phyloP scores from a whole-genome alignment of 2,329 filamentous ascomycete species.

The Xylariaceae sp. region DNA sequence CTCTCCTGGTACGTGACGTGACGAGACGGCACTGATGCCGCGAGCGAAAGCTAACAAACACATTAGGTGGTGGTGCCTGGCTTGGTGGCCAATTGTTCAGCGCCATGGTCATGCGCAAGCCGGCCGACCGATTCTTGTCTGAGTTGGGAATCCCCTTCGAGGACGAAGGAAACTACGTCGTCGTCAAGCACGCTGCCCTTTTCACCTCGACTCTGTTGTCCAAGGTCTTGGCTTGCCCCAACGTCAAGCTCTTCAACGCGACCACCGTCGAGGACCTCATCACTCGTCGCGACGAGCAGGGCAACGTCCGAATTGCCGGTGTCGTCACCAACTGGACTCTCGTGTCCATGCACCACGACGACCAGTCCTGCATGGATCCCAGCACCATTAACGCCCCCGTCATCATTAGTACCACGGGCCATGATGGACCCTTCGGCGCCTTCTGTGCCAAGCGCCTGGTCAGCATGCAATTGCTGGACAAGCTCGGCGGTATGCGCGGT shows the following conservation, averaged over 20 bases:
- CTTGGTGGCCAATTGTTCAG: constrained; percentile 91
- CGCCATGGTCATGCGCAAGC: constrained; percentile 93
- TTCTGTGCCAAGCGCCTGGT: constrained; percentile 89
- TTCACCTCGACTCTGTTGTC: constrained; percentile 86
- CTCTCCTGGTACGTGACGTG: constrained; percentile 51
- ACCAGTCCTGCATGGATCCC: constrained; percentile 94
- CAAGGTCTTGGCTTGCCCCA: constrained; percentile 77
- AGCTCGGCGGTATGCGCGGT: constrained; percentile 86
- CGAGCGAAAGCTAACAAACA: constrained; percentile 1
- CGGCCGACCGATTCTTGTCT: constrained; percentile 75
- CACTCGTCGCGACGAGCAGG: constrained; percentile 58
- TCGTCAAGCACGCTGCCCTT: constrained; percentile 88
- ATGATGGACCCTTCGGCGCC: constrained; percentile 85
- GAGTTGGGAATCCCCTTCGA: constrained; percentile 82
- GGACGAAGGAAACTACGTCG: constrained; percentile 81
- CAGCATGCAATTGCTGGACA: constrained; percentile 76
- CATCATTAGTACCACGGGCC: constrained; percentile 83
- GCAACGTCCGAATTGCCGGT: constrained; percentile 67
- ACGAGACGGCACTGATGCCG: not conserved
- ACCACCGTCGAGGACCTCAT: constrained; percentile 90
- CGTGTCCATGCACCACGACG: constrained; percentile 79
- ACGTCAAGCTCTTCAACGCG: constrained; percentile 95
- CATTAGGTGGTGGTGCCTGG: constrained; percentile 74
- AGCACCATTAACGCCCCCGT: constrained; percentile 94
- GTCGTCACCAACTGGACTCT: constrained; percentile 97